A percentile compares a stretch with the other conserved stretches of the same genome.
Evolutionary conservation across 805 yeast species (phyloP).

Genomic region (Yamadazyma philogaea): DNA sequence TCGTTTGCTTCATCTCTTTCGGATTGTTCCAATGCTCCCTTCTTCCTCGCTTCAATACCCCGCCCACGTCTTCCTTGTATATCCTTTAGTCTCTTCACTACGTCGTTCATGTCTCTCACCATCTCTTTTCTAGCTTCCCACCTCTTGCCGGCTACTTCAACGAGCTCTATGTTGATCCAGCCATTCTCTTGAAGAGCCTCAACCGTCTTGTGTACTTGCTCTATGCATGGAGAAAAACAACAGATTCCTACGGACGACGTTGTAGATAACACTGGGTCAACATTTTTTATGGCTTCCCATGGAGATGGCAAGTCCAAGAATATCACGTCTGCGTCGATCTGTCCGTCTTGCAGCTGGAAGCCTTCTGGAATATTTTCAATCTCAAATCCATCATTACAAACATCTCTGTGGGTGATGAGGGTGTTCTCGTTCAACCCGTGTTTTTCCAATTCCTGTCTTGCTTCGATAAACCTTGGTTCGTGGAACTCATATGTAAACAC

Average conservation of each 20-base stretch:
- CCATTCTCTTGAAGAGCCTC: constrained; percentile 70
- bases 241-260: constrained; percentile 66
- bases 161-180: constrained; percentile 88
- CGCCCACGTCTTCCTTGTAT: constrained; percentile 65
- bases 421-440: constrained; percentile 64
- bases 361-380: constrained; percentile 34
- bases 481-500: constrained; percentile 91
- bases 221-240: constrained; percentile 97
- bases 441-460: constrained; percentile 66
- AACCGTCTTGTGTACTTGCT: constrained; percentile 88
- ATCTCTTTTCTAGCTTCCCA: constrained; percentile 91
- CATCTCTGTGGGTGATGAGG: constrained; percentile 85
- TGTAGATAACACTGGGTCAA: constrained; percentile 55
- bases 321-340: constrained; percentile 64
- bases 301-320: constrained; percentile 95
- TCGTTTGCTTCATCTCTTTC: constrained; percentile 15
- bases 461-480: constrained; percentile 76
- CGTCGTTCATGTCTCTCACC: constrained; percentile 76
- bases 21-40: constrained; percentile 27
- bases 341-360: constrained; percentile 19
- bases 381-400: constrained; percentile 81
- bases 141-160: constrained; percentile 77
- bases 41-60: constrained; percentile 51
- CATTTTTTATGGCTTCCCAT: constrained; percentile 88
- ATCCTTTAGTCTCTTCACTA: constrained; percentile 73